A percentile compares a stretch with the other conserved stretches of the same genome.
phyloP scores from a whole-genome alignment of 345 rosid genomes.

The Xanthoceras sorbifolium region DNA sequence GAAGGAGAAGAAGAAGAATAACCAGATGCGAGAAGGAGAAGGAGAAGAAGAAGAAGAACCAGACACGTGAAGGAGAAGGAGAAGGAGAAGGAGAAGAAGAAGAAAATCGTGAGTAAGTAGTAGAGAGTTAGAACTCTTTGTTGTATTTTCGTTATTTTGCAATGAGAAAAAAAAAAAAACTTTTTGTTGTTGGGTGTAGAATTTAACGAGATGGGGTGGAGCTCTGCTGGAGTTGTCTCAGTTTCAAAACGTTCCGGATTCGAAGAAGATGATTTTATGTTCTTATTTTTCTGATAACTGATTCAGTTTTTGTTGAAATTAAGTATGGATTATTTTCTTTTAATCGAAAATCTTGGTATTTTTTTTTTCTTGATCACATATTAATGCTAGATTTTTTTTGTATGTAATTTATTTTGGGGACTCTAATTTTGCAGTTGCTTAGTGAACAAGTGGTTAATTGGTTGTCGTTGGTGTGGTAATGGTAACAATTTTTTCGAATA shows the following conservation, averaged over 20 bases:
- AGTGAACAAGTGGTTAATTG: background rate
- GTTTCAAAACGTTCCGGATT: conserved; percentile 61
- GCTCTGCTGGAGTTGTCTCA: conserved; percentile 82
- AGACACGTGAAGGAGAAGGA: too few species aligned
- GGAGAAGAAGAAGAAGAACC: too few species aligned
- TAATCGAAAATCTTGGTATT: background rate
- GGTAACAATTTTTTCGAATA: background rate
- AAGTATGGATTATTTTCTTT: background rate
- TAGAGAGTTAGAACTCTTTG: background rate
- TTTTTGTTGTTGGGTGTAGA: conserved; percentile 41
- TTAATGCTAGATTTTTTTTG: background rate
- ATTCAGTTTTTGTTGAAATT: background rate
- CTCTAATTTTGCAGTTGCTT: background rate
- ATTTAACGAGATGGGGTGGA: conserved; percentile 85
- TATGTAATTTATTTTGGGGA: background rate
- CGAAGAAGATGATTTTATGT: conserved; percentile 83
- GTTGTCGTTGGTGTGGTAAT: background rate
- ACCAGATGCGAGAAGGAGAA: too few species aligned
- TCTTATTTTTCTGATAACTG: background rate
- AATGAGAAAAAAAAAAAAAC: too few species aligned
- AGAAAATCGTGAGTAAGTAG: background rate
- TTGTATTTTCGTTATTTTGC: background rate
- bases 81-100: too few species aligned
- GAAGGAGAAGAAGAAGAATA: too few species aligned
- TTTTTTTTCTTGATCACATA: background rate